phyloP scores from a whole-genome alignment of 2,329 filamentous ascomycete species.

The Bisporella sp. region DNA sequence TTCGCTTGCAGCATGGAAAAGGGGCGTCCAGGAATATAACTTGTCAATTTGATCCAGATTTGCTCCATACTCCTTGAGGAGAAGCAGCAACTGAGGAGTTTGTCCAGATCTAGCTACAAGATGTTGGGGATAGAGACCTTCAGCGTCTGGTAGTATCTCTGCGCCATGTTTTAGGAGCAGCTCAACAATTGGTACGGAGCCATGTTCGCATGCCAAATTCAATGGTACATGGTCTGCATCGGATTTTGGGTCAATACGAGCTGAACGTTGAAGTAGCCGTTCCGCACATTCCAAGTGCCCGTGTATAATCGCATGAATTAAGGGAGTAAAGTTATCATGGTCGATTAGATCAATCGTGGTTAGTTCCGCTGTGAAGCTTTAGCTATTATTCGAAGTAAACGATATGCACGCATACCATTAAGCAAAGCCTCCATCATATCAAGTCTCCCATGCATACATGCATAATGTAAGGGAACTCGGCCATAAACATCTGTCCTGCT shows the following conservation, averaged over 20 bases:
- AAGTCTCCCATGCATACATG: constrained; percentile 86
- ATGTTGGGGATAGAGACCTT: constrained; percentile 95
- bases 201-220: constrained; percentile 92
- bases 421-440: constrained; percentile 75
- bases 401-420: constrained; percentile 36
- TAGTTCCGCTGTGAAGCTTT: constrained; percentile 45
- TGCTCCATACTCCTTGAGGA: constrained; percentile 79
- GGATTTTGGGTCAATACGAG: constrained; percentile 78
- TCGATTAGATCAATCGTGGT: constrained; percentile 82
- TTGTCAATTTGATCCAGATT: constrained; percentile 92
- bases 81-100: constrained; percentile 68
- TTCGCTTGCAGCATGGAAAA: constrained; percentile 95
- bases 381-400: background rate
- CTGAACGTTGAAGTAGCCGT: constrained; percentile 66
- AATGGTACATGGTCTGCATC: constrained; percentile 90
- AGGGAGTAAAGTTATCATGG: constrained; percentile 92
- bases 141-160: constrained; percentile 83
- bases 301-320: constrained; percentile 93
- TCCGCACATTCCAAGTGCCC: constrained; percentile 75
- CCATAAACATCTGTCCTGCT: constrained; percentile 88
- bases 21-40: constrained; percentile 92
- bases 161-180: constrained; percentile 76
- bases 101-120: constrained; percentile 86
- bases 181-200: constrained; percentile 76
- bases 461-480: constrained; percentile 87